phyloP scores from a whole-genome alignment of 1,139 yeast genomes.

The Kodamaea ohmeri region DNA sequence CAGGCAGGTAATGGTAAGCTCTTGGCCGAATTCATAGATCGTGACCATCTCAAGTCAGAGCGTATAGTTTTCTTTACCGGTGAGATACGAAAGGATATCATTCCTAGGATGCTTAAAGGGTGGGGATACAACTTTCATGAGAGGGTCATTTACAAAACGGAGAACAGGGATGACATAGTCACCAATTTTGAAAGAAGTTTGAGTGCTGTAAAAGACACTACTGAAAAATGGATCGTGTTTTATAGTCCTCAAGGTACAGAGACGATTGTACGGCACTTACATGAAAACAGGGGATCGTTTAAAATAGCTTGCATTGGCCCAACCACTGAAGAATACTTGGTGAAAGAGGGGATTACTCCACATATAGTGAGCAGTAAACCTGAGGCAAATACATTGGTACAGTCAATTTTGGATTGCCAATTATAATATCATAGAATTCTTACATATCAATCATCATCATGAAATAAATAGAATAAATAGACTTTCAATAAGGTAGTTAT shows the following conservation, averaged over 20 bases:
- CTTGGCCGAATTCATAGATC: constrained; percentile 62
- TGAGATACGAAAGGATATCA: constrained; percentile 74
- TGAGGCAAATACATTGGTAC: constrained; percentile 57
- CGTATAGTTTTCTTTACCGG: constrained; percentile 83
- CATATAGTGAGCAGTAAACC: constrained; percentile 71
- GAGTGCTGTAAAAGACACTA: constrained; percentile 11
- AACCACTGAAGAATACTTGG: constrained; percentile 71
- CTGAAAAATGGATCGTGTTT: constrained; percentile 66
- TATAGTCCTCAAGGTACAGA: constrained; percentile 91
- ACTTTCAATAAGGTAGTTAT: constrained; percentile 2
- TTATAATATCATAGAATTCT: background rate
- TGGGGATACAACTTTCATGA: constrained; percentile 53
- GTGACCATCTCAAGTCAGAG: constrained; percentile 28
- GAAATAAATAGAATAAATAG: constrained; percentile 7
- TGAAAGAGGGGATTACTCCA: constrained; percentile 51
- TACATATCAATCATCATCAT: too few relatives aligned
- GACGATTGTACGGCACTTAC: constrained; percentile 50
- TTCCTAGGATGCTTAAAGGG: constrained; percentile 57
- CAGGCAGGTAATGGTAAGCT: constrained; percentile 80
- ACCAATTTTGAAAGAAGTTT: constrained; percentile 33
- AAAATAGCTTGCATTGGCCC: constrained; percentile 89
- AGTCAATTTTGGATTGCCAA: constrained; percentile 23
- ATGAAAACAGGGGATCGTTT: constrained; percentile 20
- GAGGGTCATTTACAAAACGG: constrained; percentile 67
- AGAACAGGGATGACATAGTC: constrained; percentile 45